Base-by-base conservation (phyloP, 2,329 filamentous ascomycete species). In the Hirsutella minnesotensis region DNA sequence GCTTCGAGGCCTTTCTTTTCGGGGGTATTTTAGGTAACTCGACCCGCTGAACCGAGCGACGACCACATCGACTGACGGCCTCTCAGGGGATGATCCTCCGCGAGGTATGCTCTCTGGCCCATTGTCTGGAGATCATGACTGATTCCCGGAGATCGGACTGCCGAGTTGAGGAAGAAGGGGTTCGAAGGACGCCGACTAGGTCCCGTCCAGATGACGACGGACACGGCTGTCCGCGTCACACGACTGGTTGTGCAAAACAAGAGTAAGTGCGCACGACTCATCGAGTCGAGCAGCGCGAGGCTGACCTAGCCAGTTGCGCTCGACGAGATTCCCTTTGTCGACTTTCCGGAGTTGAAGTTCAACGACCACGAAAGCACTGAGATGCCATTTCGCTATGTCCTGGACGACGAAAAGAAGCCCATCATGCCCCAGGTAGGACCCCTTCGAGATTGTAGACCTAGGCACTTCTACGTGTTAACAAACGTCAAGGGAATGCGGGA, bases 311-410 rank as follows among this genome's bases (percentile, higher is more conserved):
- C 51, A 95, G 88, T 82, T 31, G 74, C 84, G 0, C 69, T 98
- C 38, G 78, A 84, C 44, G 70, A 88, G 50, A 83, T 98, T 29
- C 72, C 79, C 2, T 95, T 92, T 58, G 62, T 92, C 29, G 89
- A 96, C 59, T 81, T 86, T 56, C 92, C 92, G 0, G 90, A 96
- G 58, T 75, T 98, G 57, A 81, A 81, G 57, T 83, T 96, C 61
- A 86, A 86, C 60, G 81, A 92, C 59, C 82, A 94, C 56, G 92
- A 98, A 66, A 92, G 85, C 60, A 95, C 89, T 0, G 75, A 95
- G 62, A 96, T 98, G 92, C 92, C 92, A 1, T 98, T 98, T 64
- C 86, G 92, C 52, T 98, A 98, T 59, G 89, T 98, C 40, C 82
- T 77, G 57, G 81, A 75, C 41, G 67, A 76, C 10, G 69, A 85